These are phyloP conservation scores for Maudiozyma barnettii DNA, from an alignment of 805 yeast species.

Conservation along the genomic window DNA sequence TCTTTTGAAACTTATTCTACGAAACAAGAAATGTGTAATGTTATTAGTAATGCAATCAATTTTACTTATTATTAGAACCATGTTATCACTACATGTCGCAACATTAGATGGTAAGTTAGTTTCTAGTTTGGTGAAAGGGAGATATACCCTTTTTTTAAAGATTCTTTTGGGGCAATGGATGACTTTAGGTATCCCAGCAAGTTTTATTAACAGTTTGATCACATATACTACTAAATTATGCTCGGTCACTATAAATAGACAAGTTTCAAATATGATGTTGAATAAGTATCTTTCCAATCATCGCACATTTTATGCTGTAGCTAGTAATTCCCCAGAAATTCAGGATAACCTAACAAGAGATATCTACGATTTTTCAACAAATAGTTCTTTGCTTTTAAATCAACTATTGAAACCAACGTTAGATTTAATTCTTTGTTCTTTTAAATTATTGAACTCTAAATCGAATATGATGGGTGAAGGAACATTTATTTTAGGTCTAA, in stretches of 20 bases:
- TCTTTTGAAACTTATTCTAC: slow-evolving; percentile 18
- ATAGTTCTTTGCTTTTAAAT: slow-evolving; percentile 67
- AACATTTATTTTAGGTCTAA: slow-evolving; percentile 62
- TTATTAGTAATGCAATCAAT: slow-evolving; percentile 43
- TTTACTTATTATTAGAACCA: slow-evolving; percentile 57
- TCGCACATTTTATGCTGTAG: slow-evolving; percentile 23
- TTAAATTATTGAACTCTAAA: slow-evolving; percentile 50
- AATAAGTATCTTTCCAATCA: slow-evolving; percentile 61
- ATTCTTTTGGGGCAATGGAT: slow-evolving; percentile 64
- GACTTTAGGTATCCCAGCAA: slow-evolving; percentile 77
- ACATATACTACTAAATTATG: slow-evolving; percentile 50
- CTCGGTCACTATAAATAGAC: slow-evolving; percentile 49
- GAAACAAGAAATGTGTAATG: slow-evolving; percentile 22
- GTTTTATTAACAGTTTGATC: slow-evolving; percentile 64
- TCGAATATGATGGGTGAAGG: slow-evolving; percentile 53
- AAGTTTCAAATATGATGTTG: slow-evolving; percentile 55
- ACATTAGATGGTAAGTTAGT: slow-evolving; percentile 78
- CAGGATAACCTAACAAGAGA: slow-evolving; percentile 53
- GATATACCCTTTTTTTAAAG: slow-evolving; percentile 52
- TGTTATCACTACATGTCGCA: slow-evolving; percentile 73
- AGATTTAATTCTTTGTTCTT: slow-evolving; percentile 72
- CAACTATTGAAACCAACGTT: slow-evolving; percentile 76
- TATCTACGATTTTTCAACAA: slow-evolving; percentile 59
- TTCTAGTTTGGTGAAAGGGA: slow-evolving; percentile 66
- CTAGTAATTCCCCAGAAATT: slow-evolving; percentile 13